Evolutionary conservation across 2,329 filamentous ascomycete genomes (phyloP).

Genomic region (Scedosporium minutisporum): DNA sequence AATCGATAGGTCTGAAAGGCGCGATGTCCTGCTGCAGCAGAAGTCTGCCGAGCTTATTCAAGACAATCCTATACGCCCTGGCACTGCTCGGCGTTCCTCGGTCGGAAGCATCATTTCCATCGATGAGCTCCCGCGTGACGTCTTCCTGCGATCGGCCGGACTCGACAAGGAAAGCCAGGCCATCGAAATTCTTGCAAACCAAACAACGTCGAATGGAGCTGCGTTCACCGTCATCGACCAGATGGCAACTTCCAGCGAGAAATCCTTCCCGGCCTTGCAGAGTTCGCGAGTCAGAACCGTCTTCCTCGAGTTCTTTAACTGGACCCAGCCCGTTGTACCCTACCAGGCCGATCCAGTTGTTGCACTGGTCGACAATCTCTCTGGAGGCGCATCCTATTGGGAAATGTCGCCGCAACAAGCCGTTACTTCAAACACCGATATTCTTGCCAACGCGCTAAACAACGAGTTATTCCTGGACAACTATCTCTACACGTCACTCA

Average conservation of each 20-base stretch:
- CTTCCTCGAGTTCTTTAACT: slow-evolving; percentile 62
- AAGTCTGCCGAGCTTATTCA: slow-evolving; percentile 48
- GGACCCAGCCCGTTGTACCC: slow-evolving; percentile 55
- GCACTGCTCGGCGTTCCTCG: slow-evolving; percentile 43
- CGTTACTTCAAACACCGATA: slow-evolving; percentile 18
- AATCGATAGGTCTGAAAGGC: slow-evolving; percentile 49
- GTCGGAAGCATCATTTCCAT: slow-evolving; percentile 54
- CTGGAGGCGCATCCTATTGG: slow-evolving; percentile 42
- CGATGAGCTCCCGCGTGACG: slow-evolving; percentile 49
- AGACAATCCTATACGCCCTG: slow-evolving; percentile 24
- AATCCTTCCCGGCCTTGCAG: slow-evolving; percentile 43
- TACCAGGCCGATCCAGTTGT: slow-evolving; percentile 65
- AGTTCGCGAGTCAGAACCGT: slow-evolving; percentile 53
- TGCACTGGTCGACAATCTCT: slow-evolving; percentile 55
- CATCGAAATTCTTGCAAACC: slow-evolving; percentile 38
- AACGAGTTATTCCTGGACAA: slow-evolving; percentile 43
- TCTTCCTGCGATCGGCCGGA: slow-evolving; percentile 41
- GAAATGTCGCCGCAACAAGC: slow-evolving; percentile 30
- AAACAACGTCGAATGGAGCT: slow-evolving; percentile 37
- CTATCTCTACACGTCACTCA: slow-evolving; percentile 10
- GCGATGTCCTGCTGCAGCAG: slow-evolving; percentile 48
- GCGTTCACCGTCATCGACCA: slow-evolving; percentile 44
- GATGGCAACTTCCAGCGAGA: slow-evolving; percentile 37
- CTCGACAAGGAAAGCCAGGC: slow-evolving; percentile 42
- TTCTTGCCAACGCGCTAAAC: slow-evolving; percentile 34